Evolutionary conservation across 73 alveolate species (phyloP).

Genomic region (Symbiodinium pilosum): DNA sequence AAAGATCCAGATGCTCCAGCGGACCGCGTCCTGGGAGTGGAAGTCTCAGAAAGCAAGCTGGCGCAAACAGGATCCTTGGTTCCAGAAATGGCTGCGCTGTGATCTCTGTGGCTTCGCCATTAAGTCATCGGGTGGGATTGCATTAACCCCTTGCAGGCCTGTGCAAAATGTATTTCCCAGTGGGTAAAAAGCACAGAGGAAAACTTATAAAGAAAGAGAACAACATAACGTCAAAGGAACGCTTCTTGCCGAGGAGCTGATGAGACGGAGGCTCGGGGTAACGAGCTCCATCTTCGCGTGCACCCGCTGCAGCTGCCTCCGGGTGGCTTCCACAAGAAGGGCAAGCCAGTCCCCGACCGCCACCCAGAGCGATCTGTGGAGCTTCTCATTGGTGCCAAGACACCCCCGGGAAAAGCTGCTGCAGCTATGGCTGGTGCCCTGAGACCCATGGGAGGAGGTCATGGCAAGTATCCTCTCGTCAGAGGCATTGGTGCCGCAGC

Average conservation of each 20-base stretch:
- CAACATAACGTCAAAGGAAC: background rate
- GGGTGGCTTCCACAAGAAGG: background rate
- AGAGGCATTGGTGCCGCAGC: constrained; percentile 78
- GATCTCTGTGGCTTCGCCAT: too few relatives aligned
- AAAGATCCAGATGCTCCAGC: constrained; percentile 23
- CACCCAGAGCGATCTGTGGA: background rate
- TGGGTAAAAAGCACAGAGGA: too few relatives aligned
- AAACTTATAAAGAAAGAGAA: too few relatives aligned
- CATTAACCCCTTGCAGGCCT: too few relatives aligned
- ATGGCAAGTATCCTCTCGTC: constrained; percentile 56
- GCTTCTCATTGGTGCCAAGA: constrained; percentile 27
- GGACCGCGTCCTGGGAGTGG: constrained; percentile 48
- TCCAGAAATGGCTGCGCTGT: background rate
- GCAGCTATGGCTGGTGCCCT: constrained; percentile 89
- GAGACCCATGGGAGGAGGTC: constrained; percentile 86
- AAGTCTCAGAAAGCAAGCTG: background rate
- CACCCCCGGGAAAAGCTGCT: constrained; percentile 78
- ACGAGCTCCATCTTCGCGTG: constrained; percentile 45
- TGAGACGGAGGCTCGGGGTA: background rate
- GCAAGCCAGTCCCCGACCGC: background rate
- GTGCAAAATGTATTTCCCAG: too few relatives aligned
- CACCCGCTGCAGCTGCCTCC: constrained; percentile 7
- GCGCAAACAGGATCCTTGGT: background rate
- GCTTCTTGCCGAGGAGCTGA: background rate
- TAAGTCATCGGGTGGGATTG: too few relatives aligned